These are phyloP conservation scores for Geotrichum aggregatum DNA, from an alignment of 1,139 yeast species.

Conservation along the genomic window DNA sequence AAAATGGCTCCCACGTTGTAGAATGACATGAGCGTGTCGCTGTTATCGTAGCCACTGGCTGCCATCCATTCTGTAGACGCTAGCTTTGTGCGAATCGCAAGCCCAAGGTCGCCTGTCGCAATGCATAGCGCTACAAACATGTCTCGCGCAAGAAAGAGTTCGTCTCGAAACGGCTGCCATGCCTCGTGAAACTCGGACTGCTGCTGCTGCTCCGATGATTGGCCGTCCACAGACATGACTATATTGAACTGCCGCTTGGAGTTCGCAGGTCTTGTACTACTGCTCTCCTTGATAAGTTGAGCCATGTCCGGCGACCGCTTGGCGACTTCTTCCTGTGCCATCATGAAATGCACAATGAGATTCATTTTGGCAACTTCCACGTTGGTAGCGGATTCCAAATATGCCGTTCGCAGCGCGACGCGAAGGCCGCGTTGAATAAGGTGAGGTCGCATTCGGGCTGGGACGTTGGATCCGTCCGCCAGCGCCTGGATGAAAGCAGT, in stretches of 20 bases:
- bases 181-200: conserved; percentile 23
- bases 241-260: conserved; percentile 1
- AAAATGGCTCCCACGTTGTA: conserved; percentile 70
- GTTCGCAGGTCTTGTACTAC: neutral
- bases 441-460: conserved; percentile 45
- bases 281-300: conserved; percentile 20
- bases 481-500: conserved; percentile 56
- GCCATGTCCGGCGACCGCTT: conserved; percentile 34
- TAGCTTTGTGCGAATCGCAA: conserved; percentile 60
- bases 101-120: conserved; percentile 59
- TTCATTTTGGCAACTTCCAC: conserved; percentile 56
- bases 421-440: conserved; percentile 68
- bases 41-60: conserved; percentile 62
- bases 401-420: conserved; percentile 62
- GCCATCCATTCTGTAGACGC: conserved; percentile 73
- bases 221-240: neutral
- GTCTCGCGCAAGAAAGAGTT: conserved; percentile 70
- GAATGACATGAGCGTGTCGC: conserved; percentile 57
- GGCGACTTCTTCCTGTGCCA: conserved; percentile 61
- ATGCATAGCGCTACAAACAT: conserved; percentile 63
- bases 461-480: conserved; percentile 34
- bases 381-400: conserved; percentile 47
- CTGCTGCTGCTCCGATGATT: neutral
- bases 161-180: conserved; percentile 71
- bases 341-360: conserved; percentile 58